Evolutionary conservation across 768 basidiomycete species (phyloP), one percentile per base, ranked within the genome.

Genomic region (Filobasidium floriforme): DNA sequence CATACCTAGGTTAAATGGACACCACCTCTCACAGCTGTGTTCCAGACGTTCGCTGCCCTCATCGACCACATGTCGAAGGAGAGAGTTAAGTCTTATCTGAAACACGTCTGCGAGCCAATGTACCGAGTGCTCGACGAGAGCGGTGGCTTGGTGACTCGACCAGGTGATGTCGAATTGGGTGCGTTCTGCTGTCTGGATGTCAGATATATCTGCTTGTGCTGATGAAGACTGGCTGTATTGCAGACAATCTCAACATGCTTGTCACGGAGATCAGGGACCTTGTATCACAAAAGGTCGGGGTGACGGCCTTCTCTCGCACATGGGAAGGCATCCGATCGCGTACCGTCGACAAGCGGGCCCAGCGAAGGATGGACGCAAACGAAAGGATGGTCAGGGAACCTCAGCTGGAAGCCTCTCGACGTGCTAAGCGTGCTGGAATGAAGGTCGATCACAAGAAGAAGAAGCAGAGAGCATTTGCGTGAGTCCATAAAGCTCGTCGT

Each of bases 41-140:
- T 99, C 54, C 87, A 89, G 18, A 96, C 92, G 88, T 96, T 98
- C 72, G 96, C 92, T 0, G 93, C 92, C 0, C 91, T 96, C 86
- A 80, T 85, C 1, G 85, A 88, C 1, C 79, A 84, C 72, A 85
- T 98, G 82, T 84, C 87, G 0, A 75, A 81, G 0, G 67, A 74
- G 0, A 79, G 60, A 22, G 37, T 90, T 0, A 85, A 89, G 70
- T 81, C 79, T 28, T 94, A 88, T 80, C 81, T 94, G 37, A 83
- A 87, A 1, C 92, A 96, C 73, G 87, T 97, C 29, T 80, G 97
- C 10, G 86, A 87, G 2, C 94, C 96, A 0, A 79, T 92, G 0
- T 89, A 93, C 75, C 87, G 92, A 37, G 84, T 99, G 60, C 81
- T 85, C 1, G 92, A 96, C 70, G 92, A 96, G 70, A 89, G 90